phyloP scores from a whole-genome alignment of 495 filamentous ascomycete species.

The Podospora comata region DNA sequence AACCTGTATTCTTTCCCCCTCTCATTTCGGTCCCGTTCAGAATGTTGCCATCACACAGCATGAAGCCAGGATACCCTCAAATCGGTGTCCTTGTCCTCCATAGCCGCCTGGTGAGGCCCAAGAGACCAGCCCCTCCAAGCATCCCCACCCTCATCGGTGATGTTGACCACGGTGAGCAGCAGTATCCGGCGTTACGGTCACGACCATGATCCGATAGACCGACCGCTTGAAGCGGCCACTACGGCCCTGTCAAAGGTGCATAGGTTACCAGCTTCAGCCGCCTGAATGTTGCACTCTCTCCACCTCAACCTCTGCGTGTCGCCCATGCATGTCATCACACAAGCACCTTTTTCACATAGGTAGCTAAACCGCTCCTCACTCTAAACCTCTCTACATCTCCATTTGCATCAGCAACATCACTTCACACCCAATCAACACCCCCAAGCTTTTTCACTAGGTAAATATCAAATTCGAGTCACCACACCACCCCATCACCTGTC shows the following conservation, averaged over 20 bases:
- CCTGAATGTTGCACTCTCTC: not conserved
- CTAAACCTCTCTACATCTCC: not conserved
- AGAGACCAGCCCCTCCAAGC: not conserved
- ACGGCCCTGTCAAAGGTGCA: not conserved
- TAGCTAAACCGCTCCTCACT: too few relatives aligned
- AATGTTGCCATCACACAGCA: not conserved
- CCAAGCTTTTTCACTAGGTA: not conserved
- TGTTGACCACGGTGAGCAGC: not conserved
- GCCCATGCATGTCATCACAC: constrained; percentile 3
- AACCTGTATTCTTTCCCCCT: not conserved
- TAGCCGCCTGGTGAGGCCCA: not conserved
- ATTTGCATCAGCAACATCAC: not conserved
- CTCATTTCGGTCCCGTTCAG: not conserved
- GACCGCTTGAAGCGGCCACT: not conserved
- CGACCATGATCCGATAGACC: not conserved
- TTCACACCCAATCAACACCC: not conserved
- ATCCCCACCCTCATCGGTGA: not conserved
- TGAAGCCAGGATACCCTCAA: not conserved
- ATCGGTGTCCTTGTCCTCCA: not conserved
- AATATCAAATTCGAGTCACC: not conserved
- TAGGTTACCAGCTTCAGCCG: not conserved
- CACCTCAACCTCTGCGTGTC: not conserved
- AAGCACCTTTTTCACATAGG: not conserved
- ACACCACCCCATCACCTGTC: not conserved
- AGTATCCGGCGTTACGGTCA: not conserved